Base-by-base conservation (phyloP, 345 rosid genomes). In the Arabidopsis arenosa region DNA sequence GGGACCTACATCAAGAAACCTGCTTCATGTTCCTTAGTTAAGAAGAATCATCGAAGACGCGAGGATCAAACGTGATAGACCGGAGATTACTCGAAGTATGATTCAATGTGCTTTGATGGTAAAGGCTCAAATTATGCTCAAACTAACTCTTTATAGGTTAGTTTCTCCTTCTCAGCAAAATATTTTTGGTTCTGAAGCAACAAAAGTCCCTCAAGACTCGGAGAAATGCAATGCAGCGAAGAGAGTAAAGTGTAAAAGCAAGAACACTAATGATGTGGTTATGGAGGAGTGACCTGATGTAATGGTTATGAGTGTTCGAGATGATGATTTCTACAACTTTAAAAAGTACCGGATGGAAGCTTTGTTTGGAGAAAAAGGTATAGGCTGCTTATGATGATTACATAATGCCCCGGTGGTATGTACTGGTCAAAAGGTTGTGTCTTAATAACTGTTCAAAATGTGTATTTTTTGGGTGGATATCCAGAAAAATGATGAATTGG, bases 321-420 rank as follows among this genome's bases (percentile, higher is more conserved):
- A 88, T 83, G 78, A 89, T 10, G 90, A 88, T 70, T 85, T 90
- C 79, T 82, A 86, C 72, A 84, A 88, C 72, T 90, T 90, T 83
- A 90, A 88, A 40, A 70, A 72, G 59, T 87, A 86, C 33, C 81
- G 90, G 15, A 75, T 82, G 6, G 85, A 82, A 59, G 72, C 40
- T 33, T 86, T 86, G 17, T 88, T 90, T 69, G 80, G 76, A 26
- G 80, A 63, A 41, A 82, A 83, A 88, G 71, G 87, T 88, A 53
- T 86, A 92, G 96, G 92, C 96, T 73, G 86, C 82, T 47, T 88
- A 85, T 63, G 92, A 87, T 68, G 80, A 80, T 33, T 87, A 86
- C 54, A 92, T 90, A 40, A 87, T 90, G 90, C 96, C 96, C 7
- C 90, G 90, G 8, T 79, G 64, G 62, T 90, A 86, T 75, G 90